Evolutionary conservation across 108 stramenopile species (phyloP).

Genomic region (Nitzschia sp.): DNA sequence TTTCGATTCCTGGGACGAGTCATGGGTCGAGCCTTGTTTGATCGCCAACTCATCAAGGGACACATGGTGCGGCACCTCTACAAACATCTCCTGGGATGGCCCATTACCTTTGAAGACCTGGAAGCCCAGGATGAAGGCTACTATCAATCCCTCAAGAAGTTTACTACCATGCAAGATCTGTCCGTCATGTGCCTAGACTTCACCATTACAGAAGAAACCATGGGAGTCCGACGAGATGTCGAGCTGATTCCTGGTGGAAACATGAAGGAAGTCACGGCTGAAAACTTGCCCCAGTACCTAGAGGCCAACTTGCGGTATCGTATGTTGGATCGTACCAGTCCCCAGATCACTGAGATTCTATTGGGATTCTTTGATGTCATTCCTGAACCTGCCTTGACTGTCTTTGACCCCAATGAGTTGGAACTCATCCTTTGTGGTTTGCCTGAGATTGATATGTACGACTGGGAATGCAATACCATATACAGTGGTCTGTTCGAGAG

Average conservation of each 20-base stretch:
- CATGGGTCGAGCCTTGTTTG: conserved; percentile 95
- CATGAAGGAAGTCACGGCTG: conserved; percentile 86
- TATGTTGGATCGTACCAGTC: conserved; percentile 81
- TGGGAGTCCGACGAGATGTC: conserved; percentile 79
- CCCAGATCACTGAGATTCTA: conserved; percentile 84
- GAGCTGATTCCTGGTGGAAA: conserved; percentile 88
- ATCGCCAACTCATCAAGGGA: conserved; percentile 92
- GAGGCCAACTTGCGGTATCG: conserved; percentile 88
- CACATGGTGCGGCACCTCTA: conserved; percentile 97
- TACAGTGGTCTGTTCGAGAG: conserved; percentile 80
- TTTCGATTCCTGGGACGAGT: conserved; percentile 95
- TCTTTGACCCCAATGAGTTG: conserved; percentile 96
- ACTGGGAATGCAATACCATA: conserved; percentile 87
- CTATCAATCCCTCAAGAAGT: conserved; percentile 72
- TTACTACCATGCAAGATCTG: conserved; percentile 63
- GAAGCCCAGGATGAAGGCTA: conserved; percentile 85
- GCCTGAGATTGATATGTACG: conserved; percentile 91
- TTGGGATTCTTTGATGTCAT: conserved; percentile 95
- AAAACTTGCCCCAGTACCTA: conserved; percentile 91
- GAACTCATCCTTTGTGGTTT: conserved; percentile 97
- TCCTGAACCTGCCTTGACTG: conserved; percentile 90
- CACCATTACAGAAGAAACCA: conserved; percentile 84
- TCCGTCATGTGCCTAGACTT: conserved; percentile 93
- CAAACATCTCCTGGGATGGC: conserved; percentile 98
- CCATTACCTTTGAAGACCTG: conserved; percentile 90